Percentiles rank a stretch among this genome's conserved stretches.
These are phyloP conservation scores for Vitis hybrid DNA, from an alignment of 177 flowering plant species.

Conservation along the genomic window DNA sequence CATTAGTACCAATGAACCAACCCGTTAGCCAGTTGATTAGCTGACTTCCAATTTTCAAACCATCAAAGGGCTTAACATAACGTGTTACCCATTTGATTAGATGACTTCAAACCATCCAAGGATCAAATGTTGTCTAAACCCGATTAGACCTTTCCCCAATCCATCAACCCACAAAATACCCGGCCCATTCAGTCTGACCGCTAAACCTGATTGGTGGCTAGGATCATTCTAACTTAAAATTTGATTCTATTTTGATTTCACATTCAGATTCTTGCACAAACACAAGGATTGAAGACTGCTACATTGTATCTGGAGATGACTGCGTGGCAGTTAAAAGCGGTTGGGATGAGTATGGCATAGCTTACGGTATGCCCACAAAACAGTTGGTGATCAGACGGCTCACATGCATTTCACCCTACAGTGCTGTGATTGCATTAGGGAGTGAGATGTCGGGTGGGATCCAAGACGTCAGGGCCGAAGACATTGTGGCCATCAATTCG, in stretches of 20 bases:
- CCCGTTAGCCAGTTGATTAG: too few species aligned
- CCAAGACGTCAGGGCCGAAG: constrained; percentile 68
- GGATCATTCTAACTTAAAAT: background rate
- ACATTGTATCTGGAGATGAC: constrained; percentile 81
- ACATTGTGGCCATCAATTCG: constrained; percentile 54
- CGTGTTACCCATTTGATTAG: background rate
- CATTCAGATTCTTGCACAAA: constrained; percentile 61
- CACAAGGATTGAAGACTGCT: constrained; percentile 55
- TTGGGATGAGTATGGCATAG: constrained; percentile 82
- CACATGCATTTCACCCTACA: constrained; percentile 79
- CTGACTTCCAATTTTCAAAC: too few species aligned
- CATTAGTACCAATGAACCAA: too few species aligned
- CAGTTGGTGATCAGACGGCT: constrained; percentile 63
- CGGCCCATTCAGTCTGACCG: background rate
- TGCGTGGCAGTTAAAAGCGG: constrained; percentile 83
- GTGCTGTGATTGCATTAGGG: constrained; percentile 74
- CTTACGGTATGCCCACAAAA: constrained; percentile 65
- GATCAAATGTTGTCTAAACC: too few species aligned
- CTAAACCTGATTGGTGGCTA: background rate
- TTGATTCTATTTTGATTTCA: too few species aligned
- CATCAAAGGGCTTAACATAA: too few species aligned
- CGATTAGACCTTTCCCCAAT: too few species aligned
- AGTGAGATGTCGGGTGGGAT: constrained; percentile 94
- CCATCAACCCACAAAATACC: too few species aligned
- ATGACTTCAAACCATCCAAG: background rate